Evolutionary conservation across 2,329 filamentous ascomycete genomes (phyloP).

Genomic region (Tolypocladium sp.): DNA sequence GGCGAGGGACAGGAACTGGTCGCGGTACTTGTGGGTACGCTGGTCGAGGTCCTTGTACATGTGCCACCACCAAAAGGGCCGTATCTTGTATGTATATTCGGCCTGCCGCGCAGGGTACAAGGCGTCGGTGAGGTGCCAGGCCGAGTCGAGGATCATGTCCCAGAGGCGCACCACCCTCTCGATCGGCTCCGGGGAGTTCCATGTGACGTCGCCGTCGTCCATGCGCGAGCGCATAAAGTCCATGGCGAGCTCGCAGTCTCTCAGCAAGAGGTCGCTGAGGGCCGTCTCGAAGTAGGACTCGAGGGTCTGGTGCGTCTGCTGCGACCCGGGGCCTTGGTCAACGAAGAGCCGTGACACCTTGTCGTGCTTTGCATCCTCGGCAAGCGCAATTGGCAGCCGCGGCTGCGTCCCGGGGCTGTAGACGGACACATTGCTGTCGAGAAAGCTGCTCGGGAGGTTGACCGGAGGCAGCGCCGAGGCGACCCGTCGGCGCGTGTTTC

Average conservation of each 20-base stretch:
- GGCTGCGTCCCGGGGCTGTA: slow-evolving; percentile 15
- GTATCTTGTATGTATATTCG: slow-evolving; percentile 21
- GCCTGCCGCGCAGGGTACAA: slow-evolving; percentile 23
- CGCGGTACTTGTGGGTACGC: slow-evolving; percentile 16
- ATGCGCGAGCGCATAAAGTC: slow-evolving; percentile 6
- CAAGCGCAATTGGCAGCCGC: slow-evolving; percentile 19
- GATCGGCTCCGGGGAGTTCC: slow-evolving; percentile 8
- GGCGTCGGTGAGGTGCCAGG: slow-evolving; percentile 24
- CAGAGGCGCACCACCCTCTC: slow-evolving; percentile 13
- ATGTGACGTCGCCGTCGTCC: slow-evolving; percentile 1
- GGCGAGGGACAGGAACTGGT: slow-evolving; percentile 17
- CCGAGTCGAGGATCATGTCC: slow-evolving; percentile 27
- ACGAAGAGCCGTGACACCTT: slow-evolving; percentile 21
- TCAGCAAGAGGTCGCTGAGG: slow-evolving; percentile 10
- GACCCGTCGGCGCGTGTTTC: slow-evolving; percentile 20
- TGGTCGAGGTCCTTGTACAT: slow-evolving; percentile 24
- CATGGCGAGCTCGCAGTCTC: slow-evolving; percentile 8
- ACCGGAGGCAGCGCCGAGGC: slow-evolving; percentile 38
- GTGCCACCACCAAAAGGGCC: slow-evolving; percentile 33
- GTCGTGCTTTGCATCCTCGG: slow-evolving; percentile 19
- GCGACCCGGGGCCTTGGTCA: slow-evolving; percentile 11
- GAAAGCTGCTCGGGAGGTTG: slow-evolving; percentile 48
- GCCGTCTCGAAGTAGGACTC: slow-evolving; percentile 22
- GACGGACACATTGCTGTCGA: slow-evolving; percentile 37
- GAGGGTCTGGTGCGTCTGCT: slow-evolving; percentile 15